Base-by-base conservation (phyloP, 257 asterid genomes). In the Gardenia jasminoides region DNA sequence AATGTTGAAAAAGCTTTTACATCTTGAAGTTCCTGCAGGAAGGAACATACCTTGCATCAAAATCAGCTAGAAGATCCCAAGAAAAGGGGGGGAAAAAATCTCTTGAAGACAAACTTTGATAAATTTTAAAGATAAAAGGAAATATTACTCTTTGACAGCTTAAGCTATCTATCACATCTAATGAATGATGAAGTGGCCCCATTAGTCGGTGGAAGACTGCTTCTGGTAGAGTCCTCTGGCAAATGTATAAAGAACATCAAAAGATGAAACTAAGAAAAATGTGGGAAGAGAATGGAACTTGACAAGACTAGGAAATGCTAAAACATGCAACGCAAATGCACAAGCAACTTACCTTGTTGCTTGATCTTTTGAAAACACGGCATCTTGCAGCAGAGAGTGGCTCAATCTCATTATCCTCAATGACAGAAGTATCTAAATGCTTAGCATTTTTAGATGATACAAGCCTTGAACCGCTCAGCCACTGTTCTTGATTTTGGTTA, bases 331-430 rank as follows among this genome's bases (percentile, higher is more conserved):
- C 70, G 50, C 72, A 71, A 59, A 52, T 81, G 70, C 69, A 77
- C 26, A 31, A 31, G 44, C 62, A 47, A 24, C 52, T 46, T 70
- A 92, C 98, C 96, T 92, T 92, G 41, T 78, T 30, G 72, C 79
- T 81, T 3, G 94, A 84, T 81, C 85, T 82, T 78, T 85, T 83
- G 78, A 87, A 96, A 74, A 87, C 72, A 54, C 94, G 96, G 88
- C 98, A 91, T 84, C 98, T 87, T 78, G 98, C 97, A 56, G 95
- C 90, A 82, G 99, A 90, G 84, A 87, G 81, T 73, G 84, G 91
- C 54, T 88, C 97, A 56, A 86, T 77, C 74, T 85, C 91, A 68
- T 64, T 78, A 54, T 83, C 82, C 81, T 80, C 92, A 48, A 79
- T 82, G 83, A 76, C 90, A 81, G 89, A 84, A 79, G 87, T 71